phyloP scores from a whole-genome alignment of 2,329 filamentous ascomycete genomes.

The Ophiostoma montium region DNA sequence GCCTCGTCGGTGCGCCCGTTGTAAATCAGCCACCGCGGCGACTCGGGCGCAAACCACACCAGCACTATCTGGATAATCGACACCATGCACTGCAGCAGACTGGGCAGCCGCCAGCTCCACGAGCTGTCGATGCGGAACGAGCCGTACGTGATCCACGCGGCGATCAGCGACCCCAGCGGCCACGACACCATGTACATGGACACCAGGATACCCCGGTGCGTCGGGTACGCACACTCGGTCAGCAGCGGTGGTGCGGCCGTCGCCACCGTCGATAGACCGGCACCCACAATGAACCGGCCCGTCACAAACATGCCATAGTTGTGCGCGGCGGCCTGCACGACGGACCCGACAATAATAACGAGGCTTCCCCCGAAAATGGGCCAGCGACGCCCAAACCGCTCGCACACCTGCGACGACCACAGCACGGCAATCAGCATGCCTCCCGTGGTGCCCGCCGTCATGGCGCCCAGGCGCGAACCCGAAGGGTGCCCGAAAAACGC shows the following conservation, averaged over 20 bases:
- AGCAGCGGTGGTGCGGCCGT: conserved; percentile 16
- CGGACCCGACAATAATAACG: conserved; percentile 59
- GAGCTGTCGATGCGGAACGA: conserved; percentile 19
- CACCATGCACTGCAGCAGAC: conserved; percentile 26
- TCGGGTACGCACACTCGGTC: conserved; percentile 58
- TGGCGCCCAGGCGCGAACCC: conserved; percentile 19
- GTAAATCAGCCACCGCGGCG: conserved; percentile 9
- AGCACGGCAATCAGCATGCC: conserved; percentile 7
- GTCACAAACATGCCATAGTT: conserved; percentile 48
- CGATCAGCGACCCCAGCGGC: conserved; percentile 57
- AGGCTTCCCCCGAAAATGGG: conserved; percentile 60
- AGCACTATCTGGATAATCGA: conserved; percentile 8
- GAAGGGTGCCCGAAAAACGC: conserved; percentile 18
- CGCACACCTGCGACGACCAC: conserved; percentile 21
- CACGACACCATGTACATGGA: conserved; percentile 73
- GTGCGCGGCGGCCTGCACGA: conserved; percentile 55
- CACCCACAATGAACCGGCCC: conserved; percentile 54
- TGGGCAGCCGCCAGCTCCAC: conserved; percentile 23
- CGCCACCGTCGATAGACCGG: conserved; percentile 36
- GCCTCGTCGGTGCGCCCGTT: conserved; percentile 23
- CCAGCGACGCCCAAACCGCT: conserved; percentile 51
- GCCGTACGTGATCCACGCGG: conserved; percentile 61
- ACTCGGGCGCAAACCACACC: conserved; percentile 10
- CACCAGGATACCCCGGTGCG: conserved; percentile 62
- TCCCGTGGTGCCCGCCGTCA: conserved; percentile 11